A percentile compares a stretch with the other conserved stretches of the same genome.
These are phyloP conservation scores for Xylaria sp. DNA, from an alignment of 2,329 filamentous ascomycete species.

Conservation along the genomic window DNA sequence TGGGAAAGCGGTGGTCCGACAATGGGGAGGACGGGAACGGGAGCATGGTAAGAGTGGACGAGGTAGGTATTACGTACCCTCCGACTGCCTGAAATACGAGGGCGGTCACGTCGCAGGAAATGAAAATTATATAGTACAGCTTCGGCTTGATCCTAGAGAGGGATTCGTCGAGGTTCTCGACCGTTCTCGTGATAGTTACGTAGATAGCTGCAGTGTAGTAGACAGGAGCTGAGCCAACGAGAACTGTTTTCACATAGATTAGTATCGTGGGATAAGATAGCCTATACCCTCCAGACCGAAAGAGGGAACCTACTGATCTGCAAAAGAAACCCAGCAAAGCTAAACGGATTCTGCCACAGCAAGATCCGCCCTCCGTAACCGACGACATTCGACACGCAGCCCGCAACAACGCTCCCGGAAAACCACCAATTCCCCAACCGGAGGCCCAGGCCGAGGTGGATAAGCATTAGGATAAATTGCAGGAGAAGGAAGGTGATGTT, in stretches of 20 bases:
- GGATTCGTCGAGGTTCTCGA: constrained; percentile 49
- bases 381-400: constrained; percentile 66
- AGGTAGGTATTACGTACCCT: constrained; percentile 30
- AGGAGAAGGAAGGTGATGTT: constrained; percentile 57
- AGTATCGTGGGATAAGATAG: background rate
- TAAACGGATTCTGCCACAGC: constrained; percentile 67
- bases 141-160: constrained; percentile 44
- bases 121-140: constrained; percentile 48
- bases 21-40: no score
- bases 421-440: constrained; percentile 61
- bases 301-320: constrained; percentile 63
- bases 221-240: constrained; percentile 65
- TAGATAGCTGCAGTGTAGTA: constrained; percentile 73
- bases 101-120: constrained; percentile 56
- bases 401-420: constrained; percentile 63
- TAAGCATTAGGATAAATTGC: constrained; percentile 58
- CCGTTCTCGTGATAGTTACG: constrained; percentile 58
- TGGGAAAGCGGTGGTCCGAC: no score
- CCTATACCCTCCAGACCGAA: background rate
- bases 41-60: no score
- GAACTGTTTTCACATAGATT: constrained; percentile 53
- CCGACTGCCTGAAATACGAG: constrained; percentile 58
- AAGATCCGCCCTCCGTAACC: constrained; percentile 71
- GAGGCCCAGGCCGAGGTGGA: constrained; percentile 59
- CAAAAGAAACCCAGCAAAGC: constrained; percentile 69